Evolutionary conservation across 352 stramenopile species (phyloP).

Genomic region (Globisporangium cylindrosporum): DNA sequence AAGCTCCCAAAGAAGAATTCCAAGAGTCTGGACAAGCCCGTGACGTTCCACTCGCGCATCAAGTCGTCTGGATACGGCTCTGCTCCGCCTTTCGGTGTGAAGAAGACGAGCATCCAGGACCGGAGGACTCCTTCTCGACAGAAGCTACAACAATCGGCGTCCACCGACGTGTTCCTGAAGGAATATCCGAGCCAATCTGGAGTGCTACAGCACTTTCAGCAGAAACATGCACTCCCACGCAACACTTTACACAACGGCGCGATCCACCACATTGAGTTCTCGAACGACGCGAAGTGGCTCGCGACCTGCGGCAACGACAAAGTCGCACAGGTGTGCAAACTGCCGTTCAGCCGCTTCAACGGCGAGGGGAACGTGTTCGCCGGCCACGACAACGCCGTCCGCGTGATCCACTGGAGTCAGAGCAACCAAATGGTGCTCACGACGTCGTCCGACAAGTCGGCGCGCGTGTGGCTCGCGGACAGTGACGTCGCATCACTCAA

Average conservation of each 20-base stretch:
- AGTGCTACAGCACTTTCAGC: slow-evolving; percentile 56
- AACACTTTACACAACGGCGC: slow-evolving; percentile 60
- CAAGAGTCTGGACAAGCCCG: slow-evolving; percentile 57
- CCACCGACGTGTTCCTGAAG: slow-evolving; percentile 43
- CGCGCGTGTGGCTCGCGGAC: slow-evolving; percentile 60
- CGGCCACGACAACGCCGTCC: slow-evolving; percentile 66
- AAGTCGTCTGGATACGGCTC: slow-evolving; percentile 81
- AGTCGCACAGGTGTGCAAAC: slow-evolving; percentile 57
- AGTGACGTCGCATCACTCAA: slow-evolving; percentile 62
- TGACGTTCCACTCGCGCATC: slow-evolving; percentile 80
- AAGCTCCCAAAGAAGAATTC: slow-evolving; percentile 17
- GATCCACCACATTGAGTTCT: slow-evolving; percentile 76
- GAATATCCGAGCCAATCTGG: slow-evolving; percentile 70
- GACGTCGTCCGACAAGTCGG: slow-evolving; percentile 65
- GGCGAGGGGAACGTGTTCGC: slow-evolving; percentile 68
- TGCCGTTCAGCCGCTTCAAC: slow-evolving; percentile 70
- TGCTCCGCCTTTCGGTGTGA: slow-evolving; percentile 23
- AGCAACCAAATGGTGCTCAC: slow-evolving; percentile 69
- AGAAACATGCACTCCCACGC: slow-evolving; percentile 47
- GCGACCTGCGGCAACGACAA: slow-evolving; percentile 63
- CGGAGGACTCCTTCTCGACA: slow-evolving; percentile 17
- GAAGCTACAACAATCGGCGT: slow-evolving; percentile 12
- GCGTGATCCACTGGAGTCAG: slow-evolving; percentile 69
- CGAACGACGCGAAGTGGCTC: slow-evolving; percentile 70
- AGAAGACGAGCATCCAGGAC: slow-evolving; percentile 28